Conservation (phyloP, 148 eudicot genomes). For the Dysphania ambrosioides region DNA sequence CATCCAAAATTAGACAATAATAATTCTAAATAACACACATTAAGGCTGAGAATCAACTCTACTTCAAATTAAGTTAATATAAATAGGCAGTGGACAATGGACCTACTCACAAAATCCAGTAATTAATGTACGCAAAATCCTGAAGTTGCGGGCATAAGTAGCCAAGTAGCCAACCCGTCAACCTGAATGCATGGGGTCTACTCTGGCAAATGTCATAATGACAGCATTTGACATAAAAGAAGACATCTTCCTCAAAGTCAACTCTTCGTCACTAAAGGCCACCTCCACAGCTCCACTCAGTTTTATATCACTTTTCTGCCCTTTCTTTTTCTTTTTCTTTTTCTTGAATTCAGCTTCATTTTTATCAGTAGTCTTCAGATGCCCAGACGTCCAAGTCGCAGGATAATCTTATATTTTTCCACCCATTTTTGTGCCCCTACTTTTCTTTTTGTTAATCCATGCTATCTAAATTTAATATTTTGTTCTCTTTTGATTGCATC, state of each 20-base stretch:
- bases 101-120: too few species aligned
- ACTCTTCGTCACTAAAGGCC: slow-evolving; percentile 21
- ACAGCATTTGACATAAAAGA: slow-evolving; percentile 15
- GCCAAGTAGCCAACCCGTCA: slow-evolving; percentile 11
- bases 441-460: not conserved
- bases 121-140: not conserved
- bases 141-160: slow-evolving; percentile 13
- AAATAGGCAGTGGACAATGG: too few species aligned
- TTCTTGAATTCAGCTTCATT: not conserved
- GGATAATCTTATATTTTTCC: not conserved
- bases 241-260: slow-evolving; percentile 15
- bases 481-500: too few species aligned
- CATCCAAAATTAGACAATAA: too few species aligned
- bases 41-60: too few species aligned
- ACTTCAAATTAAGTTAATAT: too few species aligned
- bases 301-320: not conserved
- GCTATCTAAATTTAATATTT: too few species aligned
- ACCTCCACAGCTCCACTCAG: slow-evolving; percentile 1
- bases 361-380: not conserved
- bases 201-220: slow-evolving; percentile 16
- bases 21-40: too few species aligned
- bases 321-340: not conserved
- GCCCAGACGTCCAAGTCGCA: slow-evolving; percentile 15
- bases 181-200: slow-evolving; percentile 5
- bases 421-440: not conserved